These are phyloP conservation scores for Metrosideros polymorpha DNA, from an alignment of 441 rosid species.

Conservation along the genomic window DNA sequence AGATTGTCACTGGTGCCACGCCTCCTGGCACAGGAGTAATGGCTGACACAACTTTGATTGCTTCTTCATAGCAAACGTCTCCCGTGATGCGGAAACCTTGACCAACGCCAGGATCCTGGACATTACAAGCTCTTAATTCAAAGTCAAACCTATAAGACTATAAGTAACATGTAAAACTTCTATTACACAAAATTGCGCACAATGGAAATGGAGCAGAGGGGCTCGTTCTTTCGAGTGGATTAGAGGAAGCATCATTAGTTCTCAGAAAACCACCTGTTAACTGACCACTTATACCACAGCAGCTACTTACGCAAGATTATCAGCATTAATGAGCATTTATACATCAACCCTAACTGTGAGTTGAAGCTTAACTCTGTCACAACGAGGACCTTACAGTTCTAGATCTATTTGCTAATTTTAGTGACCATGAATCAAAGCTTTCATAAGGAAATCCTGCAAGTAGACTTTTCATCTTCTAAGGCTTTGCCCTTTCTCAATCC, in stretches of 20 bases:
- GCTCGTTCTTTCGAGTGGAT: not conserved
- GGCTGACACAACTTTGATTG: constrained; percentile 14
- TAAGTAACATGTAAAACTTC: not conserved
- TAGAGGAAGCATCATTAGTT: not conserved
- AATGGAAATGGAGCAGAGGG: not conserved
- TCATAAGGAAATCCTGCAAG: not conserved
- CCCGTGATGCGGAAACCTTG: constrained; percentile 5
- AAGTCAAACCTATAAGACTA: not conserved
- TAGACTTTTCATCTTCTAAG: not conserved
- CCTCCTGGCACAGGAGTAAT: constrained; percentile 24
- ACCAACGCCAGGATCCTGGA: constrained; percentile 4
- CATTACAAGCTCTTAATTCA: not conserved
- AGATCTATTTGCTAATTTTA: not conserved
- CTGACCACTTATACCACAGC: not conserved
- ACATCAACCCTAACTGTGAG: not conserved
- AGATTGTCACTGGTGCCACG: constrained; percentile 12
- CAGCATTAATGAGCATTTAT: not conserved
- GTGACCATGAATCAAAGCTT: not conserved
- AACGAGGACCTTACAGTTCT: not conserved
- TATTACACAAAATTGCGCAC: not conserved
- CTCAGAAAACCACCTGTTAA: not conserved
- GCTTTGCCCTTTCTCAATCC: not conserved
- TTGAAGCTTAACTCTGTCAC: not conserved
- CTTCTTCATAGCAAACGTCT: constrained; percentile 21
- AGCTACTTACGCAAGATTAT: not conserved